Conservation (phyloP, 495 filamentous ascomycete genomes). For the Hypoxylon lienhwacheense region DNA sequence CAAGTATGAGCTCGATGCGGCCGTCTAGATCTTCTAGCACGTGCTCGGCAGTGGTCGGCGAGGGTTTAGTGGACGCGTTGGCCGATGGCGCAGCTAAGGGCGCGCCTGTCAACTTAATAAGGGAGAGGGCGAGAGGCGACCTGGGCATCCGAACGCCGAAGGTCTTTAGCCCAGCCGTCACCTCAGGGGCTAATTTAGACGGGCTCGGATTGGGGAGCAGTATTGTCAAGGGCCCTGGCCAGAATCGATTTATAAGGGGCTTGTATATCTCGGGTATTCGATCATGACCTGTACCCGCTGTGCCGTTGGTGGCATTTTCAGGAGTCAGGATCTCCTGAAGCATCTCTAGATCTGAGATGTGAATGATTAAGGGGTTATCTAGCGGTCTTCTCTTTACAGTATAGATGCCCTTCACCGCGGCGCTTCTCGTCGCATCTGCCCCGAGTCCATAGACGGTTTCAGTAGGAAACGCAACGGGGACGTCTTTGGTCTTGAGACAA, state of each 20-base stretch:
- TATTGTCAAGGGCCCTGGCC: slow-evolving; percentile 94
- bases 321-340: slow-evolving; percentile 62
- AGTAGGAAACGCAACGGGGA: slow-evolving; percentile 92
- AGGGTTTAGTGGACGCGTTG: slow-evolving; percentile 90
- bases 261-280: slow-evolving; percentile 80
- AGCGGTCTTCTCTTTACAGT: slow-evolving; percentile 83
- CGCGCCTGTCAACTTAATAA: slow-evolving; percentile 73
- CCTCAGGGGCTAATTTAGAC: slow-evolving; percentile 77
- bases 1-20: slow-evolving; percentile 84
- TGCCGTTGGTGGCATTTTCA: slow-evolving; percentile 28
- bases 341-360: slow-evolving; percentile 81
- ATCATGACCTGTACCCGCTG: slow-evolving; percentile 39
- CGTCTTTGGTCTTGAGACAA: slow-evolving; percentile 61
- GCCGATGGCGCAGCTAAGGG: slow-evolving; percentile 94
- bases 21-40: slow-evolving; percentile 82
- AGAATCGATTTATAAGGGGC: slow-evolving; percentile 79
- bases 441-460: slow-evolving; percentile 98
- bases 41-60: slow-evolving; percentile 85
- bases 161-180: slow-evolving; percentile 78
- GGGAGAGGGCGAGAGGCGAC: slow-evolving; percentile 76
- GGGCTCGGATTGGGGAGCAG: slow-evolving; percentile 74
- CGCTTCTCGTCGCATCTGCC: slow-evolving; percentile 84
- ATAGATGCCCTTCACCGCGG: slow-evolving; percentile 90
- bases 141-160: slow-evolving; percentile 92
- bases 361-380: slow-evolving; percentile 95